Conservation (phyloP, 805 yeast genomes). For the Tetrapisispora phaffii region DNA sequence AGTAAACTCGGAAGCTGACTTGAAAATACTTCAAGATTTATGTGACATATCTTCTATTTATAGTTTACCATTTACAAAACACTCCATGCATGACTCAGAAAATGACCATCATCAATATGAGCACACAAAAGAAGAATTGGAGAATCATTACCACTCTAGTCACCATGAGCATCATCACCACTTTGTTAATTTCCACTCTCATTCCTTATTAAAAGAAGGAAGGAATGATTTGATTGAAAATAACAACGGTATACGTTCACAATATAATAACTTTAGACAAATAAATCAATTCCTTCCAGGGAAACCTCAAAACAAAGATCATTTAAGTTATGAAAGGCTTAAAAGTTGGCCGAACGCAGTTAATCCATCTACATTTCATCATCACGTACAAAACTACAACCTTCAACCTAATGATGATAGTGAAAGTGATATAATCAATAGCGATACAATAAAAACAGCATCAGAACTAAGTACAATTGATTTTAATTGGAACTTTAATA, state of each 20-base stretch:
- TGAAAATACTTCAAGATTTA: slow-evolving; percentile 26
- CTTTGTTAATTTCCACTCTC: slow-evolving; percentile 7
- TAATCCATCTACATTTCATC: not conserved
- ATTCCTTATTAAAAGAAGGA: not conserved
- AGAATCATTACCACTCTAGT: slow-evolving; percentile 7
- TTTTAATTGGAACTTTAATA: slow-evolving; percentile 36
- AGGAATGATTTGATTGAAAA: not conserved
- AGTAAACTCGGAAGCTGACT: slow-evolving; percentile 19
- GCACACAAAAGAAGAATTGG: slow-evolving; percentile 5
- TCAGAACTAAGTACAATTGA: slow-evolving; percentile 23
- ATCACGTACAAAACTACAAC: not conserved
- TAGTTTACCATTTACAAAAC: slow-evolving; percentile 27
- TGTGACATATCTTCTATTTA: slow-evolving; percentile 28
- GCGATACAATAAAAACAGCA: not conserved
- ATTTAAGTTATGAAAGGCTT: slow-evolving; percentile 7
- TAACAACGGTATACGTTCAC: not conserved
- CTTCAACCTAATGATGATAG: not conserved
- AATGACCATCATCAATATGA: not conserved
- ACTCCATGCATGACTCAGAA: slow-evolving; percentile 16
- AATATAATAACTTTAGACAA: not conserved
- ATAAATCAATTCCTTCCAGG: not conserved
- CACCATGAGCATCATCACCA: slow-evolving; percentile 13
- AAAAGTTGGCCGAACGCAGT: not conserved
- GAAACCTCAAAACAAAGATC: not conserved
- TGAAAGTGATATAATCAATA: not conserved